Percentiles rank a stretch among this genome's conserved stretches.
phyloP scores from a whole-genome alignment of 2,329 filamentous ascomycete species.

The Fusarium decemcellulare region DNA sequence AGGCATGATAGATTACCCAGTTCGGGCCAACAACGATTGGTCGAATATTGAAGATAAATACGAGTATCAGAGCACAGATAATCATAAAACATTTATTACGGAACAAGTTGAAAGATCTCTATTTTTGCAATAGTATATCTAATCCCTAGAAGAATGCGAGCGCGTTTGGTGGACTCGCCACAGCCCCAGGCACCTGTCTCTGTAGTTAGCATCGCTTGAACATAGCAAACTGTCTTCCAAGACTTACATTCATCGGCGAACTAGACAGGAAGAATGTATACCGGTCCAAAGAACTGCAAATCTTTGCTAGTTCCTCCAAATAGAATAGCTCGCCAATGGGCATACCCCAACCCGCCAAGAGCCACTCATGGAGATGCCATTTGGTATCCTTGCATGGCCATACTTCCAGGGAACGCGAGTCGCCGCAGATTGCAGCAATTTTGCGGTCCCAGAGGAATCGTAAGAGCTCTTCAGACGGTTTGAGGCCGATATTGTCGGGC shows the following conservation, averaged over 20 bases:
- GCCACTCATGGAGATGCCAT: constrained; percentile 55
- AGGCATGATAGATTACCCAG: no score
- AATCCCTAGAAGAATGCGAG: constrained; percentile 27
- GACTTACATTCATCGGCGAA: constrained; percentile 57
- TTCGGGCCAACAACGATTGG: no score
- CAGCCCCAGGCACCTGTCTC: constrained; percentile 24
- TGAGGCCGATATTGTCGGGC: constrained; percentile 53
- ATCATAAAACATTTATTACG: not conserved
- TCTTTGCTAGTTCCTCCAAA: constrained; percentile 53
- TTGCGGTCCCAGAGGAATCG: constrained; percentile 59
- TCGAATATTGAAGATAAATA: no score
- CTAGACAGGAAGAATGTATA: constrained; percentile 65
- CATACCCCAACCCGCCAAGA: constrained; percentile 64
- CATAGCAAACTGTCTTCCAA: not conserved
- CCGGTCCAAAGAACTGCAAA: constrained; percentile 64
- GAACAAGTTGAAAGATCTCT: not conserved
- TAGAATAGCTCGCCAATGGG: constrained; percentile 55
- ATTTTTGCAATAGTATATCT: not conserved
- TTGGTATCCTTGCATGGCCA: constrained; percentile 46
- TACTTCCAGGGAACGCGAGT: constrained; percentile 58
- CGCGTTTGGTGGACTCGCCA: constrained; percentile 34
- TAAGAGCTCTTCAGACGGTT: constrained; percentile 52
- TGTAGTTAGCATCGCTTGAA: not conserved
- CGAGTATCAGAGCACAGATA: not conserved
- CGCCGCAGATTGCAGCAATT: constrained; percentile 59